A percentile compares a stretch with the other conserved stretches of the same genome.
phyloP scores from a whole-genome alignment of 2,329 filamentous ascomycete genomes.

The Verticillium tricorpus region DNA sequence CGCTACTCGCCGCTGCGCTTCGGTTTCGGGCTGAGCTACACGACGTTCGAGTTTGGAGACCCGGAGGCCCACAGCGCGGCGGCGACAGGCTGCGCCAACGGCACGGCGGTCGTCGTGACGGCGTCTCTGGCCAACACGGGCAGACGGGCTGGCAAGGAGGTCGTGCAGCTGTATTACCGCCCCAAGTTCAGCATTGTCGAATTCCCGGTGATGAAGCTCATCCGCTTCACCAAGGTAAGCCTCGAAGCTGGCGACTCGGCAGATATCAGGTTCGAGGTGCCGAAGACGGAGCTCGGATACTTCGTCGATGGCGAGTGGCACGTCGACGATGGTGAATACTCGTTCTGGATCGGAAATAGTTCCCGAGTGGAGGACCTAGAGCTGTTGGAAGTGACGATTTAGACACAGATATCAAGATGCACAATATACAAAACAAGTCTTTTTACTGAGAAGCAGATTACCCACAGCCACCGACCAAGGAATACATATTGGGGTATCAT shows the following conservation, averaged over 20 bases:
- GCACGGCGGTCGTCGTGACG: conserved; percentile 40
- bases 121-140: conserved; percentile 44
- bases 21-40: conserved; percentile 64
- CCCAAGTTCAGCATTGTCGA: conserved; percentile 34
- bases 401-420: neutral
- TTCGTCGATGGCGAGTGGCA: conserved; percentile 19
- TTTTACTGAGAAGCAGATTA: neutral
- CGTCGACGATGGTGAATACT: conserved; percentile 19
- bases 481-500: neutral
- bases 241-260: conserved; percentile 33
- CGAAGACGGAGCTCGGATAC: conserved; percentile 21
- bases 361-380: conserved; percentile 10
- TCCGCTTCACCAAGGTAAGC: conserved; percentile 42
- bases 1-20: conserved; percentile 49
- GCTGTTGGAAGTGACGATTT: neutral
- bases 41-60: conserved; percentile 38
- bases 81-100: conserved; percentile 20
- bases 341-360: conserved; percentile 24
- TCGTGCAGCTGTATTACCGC: conserved; percentile 32
- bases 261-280: conserved; percentile 26
- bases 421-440: neutral
- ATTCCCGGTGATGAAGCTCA: conserved; percentile 39
- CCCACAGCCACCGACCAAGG: neutral
- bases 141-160: conserved; percentile 23
- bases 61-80: conserved; percentile 26